phyloP scores from a whole-genome alignment of 2,329 filamentous ascomycete species.

The Arthroderma sp. region DNA sequence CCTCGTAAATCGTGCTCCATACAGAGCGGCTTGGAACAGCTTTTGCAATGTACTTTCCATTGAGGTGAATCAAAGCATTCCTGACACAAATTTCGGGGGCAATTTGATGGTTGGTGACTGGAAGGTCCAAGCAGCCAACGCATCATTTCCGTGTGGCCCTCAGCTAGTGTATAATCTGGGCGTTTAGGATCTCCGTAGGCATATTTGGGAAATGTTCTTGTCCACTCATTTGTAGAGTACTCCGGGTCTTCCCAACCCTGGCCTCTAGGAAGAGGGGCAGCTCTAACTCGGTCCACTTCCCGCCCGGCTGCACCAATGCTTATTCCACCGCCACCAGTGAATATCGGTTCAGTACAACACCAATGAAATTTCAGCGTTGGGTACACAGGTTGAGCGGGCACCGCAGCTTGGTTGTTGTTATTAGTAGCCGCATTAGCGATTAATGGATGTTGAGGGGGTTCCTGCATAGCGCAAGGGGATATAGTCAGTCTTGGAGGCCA shows the following conservation, averaged over 20 bases:
- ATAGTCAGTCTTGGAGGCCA: conserved; percentile 44
- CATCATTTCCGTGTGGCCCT: conserved; percentile 31
- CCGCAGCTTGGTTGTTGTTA: conserved; percentile 18
- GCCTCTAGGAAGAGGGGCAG: conserved; percentile 42
- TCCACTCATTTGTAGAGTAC: conserved; percentile 31
- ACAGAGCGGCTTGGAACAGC: conserved; percentile 43
- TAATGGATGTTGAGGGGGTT: conserved; percentile 25
- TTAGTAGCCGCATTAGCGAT: conserved; percentile 8
- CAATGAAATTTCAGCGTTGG: conserved; percentile 44
- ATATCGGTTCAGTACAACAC: conserved; percentile 48
- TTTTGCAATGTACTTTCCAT: conserved; percentile 47
- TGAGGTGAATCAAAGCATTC: conserved; percentile 45
- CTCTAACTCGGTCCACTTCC: conserved; percentile 43
- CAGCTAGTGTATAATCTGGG: conserved; percentile 27
- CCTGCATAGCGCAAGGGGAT: conserved; percentile 47
- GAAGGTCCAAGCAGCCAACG: conserved; percentile 36
- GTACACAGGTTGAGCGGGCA: conserved; percentile 23
- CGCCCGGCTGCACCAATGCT: conserved; percentile 41
- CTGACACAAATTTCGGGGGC: conserved; percentile 43
- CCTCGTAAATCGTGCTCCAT: conserved; percentile 47
- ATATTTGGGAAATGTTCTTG: conserved; percentile 26
- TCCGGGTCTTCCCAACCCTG: conserved; percentile 45
- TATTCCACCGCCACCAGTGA: conserved; percentile 47
- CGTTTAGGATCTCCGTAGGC: conserved; percentile 28
- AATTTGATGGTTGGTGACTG: conserved; percentile 33